phyloP scores from a whole-genome alignment of 2,329 filamentous ascomycete species.

The Parastagonospora nodorum region DNA sequence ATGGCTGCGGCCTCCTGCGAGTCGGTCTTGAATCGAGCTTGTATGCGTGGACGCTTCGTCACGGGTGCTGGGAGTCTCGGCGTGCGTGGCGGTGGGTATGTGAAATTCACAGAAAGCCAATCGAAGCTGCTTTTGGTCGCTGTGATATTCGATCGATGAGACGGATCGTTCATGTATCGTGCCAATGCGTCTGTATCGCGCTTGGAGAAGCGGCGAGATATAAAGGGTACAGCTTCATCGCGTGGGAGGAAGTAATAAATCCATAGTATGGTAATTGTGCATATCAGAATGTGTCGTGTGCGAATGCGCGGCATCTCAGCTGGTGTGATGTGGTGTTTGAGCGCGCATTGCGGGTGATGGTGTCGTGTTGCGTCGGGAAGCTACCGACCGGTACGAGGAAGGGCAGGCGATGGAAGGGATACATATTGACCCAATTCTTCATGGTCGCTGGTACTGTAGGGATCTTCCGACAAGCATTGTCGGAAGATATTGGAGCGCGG shows the following conservation, averaged over 20 bases:
- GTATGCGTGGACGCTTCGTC: constrained; percentile 40
- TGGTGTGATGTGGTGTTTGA: constrained; percentile 1
- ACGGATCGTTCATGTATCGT: constrained; percentile 39
- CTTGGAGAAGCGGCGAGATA: constrained; percentile 10
- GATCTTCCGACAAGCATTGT: constrained; percentile 3
- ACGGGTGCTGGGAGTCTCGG: constrained; percentile 35
- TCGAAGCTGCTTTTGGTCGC: constrained; percentile 36
- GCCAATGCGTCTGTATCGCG: constrained; percentile 30
- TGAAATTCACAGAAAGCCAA: constrained; percentile 38
- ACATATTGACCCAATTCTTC: constrained; percentile 12
- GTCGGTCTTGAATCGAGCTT: constrained; percentile 33
- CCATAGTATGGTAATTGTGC: constrained; percentile 31
- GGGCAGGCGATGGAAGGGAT: constrained; percentile 1
- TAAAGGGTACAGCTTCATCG: constrained; percentile 13
- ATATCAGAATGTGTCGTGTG: constrained; percentile 30
- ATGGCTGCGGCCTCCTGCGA: constrained; percentile 16
- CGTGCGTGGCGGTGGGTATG: constrained; percentile 31
- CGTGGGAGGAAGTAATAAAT: constrained; percentile 33
- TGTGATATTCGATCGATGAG: constrained; percentile 25
- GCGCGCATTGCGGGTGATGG: constrained; percentile 12
- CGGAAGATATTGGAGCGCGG: constrained; percentile 1
- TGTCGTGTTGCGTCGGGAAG: not conserved
- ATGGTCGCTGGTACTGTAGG: constrained; percentile 1
- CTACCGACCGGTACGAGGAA: not conserved
- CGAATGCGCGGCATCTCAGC: constrained; percentile 37